Percentiles rank a stretch among this genome's conserved stretches.
These are phyloP conservation scores for Dipodascus geniculatus DNA, from an alignment of 805 yeast species.

Conservation along the genomic window DNA sequence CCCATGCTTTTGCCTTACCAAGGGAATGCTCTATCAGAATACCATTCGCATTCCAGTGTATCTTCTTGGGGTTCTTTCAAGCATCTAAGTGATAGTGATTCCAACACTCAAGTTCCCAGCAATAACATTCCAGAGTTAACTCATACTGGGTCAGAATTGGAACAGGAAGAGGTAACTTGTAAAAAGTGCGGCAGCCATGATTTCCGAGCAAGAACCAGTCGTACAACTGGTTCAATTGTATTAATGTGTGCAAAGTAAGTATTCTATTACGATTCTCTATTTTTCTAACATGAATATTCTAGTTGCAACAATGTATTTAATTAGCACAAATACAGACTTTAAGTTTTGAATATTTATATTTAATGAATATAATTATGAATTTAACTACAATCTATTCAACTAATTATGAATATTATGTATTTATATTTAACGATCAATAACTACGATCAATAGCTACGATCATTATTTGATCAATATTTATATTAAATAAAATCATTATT, in stretches of 20 bases:
- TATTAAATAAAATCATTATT: too few species aligned
- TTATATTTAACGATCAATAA: too few species aligned
- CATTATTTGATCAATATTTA: too few species aligned
- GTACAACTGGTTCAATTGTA: neutral
- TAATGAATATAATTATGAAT: too few species aligned
- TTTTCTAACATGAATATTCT: neutral
- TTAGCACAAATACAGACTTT: too few species aligned
- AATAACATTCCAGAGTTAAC: neutral
- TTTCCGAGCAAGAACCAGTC: neutral
- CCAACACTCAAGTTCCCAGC: neutral
- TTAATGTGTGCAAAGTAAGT: constrained; percentile 1
- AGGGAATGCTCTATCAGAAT: neutral
- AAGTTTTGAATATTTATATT: too few species aligned
- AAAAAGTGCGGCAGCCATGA: neutral
- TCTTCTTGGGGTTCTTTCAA: neutral
- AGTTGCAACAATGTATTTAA: neutral
- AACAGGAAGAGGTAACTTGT: neutral
- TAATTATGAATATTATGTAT: too few species aligned
- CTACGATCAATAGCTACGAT: too few species aligned
- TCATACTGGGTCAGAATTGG: neutral
- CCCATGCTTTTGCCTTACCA: neutral
- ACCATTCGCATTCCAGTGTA: neutral
- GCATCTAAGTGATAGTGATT: neutral
- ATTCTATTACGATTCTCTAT: neutral
- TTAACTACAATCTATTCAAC: too few species aligned